Base-by-base conservation (phyloP, 495 filamentous ascomycete genomes). In the Evernia prunastri region DNA sequence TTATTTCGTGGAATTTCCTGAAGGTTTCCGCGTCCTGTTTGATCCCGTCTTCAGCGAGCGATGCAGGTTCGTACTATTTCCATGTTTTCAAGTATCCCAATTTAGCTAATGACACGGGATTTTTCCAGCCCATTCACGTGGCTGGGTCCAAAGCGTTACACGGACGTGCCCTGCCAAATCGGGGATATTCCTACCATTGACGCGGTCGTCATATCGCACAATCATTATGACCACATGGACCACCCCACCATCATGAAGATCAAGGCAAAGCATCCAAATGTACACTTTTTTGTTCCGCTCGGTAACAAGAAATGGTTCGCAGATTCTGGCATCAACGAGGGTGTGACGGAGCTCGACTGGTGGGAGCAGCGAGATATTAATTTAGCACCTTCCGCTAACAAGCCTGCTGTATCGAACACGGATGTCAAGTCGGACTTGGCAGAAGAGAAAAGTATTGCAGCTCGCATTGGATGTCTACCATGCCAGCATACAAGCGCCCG, bases 31-130 rank as follows among this genome's bases (percentile, higher is more conserved):
- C 45, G 91, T 96, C 3, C 82, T 98, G 15, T 97, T 97, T 73
- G 94, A 98, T 72, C 94, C 94, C 3, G 93, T 98, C 20, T 96
- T 98, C 64, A 90, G 92, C 66, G 83, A 89, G 61, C 87, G 91
- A 58, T 98, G 94, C 72, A 84, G 92, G 94, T 89, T 76, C 67
- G 83, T 74, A 37, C 11, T 27, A 61, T 39, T 59, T 39, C 20
- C 23, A 25, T 53, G 25, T n/a, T 23, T 49, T 29, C 47, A 51
- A 20, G 4, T 56, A 42, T 13, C 47, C 18, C 29, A n/a, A 12
- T 18, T 17, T n/a, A 23, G 40, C 23, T 59, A 20, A 58, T 31
- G 35, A 37, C 35, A 20, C 18, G 37, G n/a, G 27, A 60, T 25
- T 18, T 20, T 27, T n/a, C 12, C 6, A 67, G 85, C 29, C 94